These are phyloP conservation scores for Wolfiporia cocos DNA, from an alignment of 1,284 basidiomycete species.

Conservation along the genomic window DNA sequence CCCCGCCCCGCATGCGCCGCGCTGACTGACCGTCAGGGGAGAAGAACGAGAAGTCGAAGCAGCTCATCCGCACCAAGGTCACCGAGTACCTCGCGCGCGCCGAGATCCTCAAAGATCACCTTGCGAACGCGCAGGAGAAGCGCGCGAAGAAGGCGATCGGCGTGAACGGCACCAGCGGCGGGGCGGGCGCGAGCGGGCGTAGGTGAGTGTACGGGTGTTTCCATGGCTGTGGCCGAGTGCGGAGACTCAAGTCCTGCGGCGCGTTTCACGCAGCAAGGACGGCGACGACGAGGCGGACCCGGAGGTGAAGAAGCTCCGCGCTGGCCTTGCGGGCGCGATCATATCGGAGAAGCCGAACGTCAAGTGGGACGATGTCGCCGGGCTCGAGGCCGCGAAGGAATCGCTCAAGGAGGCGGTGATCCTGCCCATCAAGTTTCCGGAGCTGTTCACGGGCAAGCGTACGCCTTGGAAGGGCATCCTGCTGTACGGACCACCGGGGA, in stretches of 20 bases:
- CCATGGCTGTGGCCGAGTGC: not conserved
- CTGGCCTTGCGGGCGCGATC: slow-evolving; percentile 85
- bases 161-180: slow-evolving; percentile 63
- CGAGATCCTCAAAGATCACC: slow-evolving; percentile 87
- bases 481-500: slow-evolving; percentile 93
- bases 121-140: slow-evolving; percentile 64
- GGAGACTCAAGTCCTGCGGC: not conserved
- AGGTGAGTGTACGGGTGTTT: slow-evolving; percentile 40
- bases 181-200: slow-evolving; percentile 59
- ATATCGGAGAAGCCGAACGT: slow-evolving; percentile 94
- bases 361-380: slow-evolving; percentile 97
- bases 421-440: slow-evolving; percentile 97
- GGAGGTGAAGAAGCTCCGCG: slow-evolving; percentile 92
- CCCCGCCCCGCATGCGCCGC: not conserved
- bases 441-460: slow-evolving; percentile 96
- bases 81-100: slow-evolving; percentile 91
- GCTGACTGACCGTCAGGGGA: slow-evolving; percentile 55
- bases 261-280: slow-evolving; percentile 43
- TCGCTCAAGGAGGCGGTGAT: slow-evolving; percentile 98
- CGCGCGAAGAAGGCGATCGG: slow-evolving; percentile 73
- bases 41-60: slow-evolving; percentile 93
- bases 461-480: slow-evolving; percentile 97
- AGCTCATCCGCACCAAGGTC: slow-evolving; percentile 86
- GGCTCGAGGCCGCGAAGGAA: slow-evolving; percentile 91
- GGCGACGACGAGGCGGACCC: slow-evolving; percentile 81